Conservation (phyloP, 2,329 filamentous ascomycete genomes). For the Botryotinia convoluta region DNA sequence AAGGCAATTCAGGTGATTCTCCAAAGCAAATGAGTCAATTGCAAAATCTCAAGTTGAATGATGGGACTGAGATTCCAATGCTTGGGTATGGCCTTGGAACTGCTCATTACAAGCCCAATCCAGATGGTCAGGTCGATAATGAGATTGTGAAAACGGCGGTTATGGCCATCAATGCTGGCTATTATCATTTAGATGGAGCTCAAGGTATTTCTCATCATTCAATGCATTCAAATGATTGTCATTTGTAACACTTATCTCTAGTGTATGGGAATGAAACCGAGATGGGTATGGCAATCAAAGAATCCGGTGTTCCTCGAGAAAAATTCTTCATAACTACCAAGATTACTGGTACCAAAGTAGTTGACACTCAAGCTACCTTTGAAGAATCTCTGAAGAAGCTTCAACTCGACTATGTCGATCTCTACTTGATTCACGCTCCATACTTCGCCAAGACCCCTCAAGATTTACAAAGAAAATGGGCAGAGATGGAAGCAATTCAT, state of each 20-base stretch:
- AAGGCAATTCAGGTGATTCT: slow-evolving; percentile 63
- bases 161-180: slow-evolving; percentile 66
- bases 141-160: slow-evolving; percentile 51
- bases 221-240: neutral
- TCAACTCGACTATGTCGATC: slow-evolving; percentile 68
- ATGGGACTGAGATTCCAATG: slow-evolving; percentile 70
- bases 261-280: slow-evolving; percentile 66
- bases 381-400: slow-evolving; percentile 57
- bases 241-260: slow-evolving; percentile 32
- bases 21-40: slow-evolving; percentile 61
- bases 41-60: slow-evolving; percentile 66
- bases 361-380: slow-evolving; percentile 49
- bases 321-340: slow-evolving; percentile 69
- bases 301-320: slow-evolving; percentile 61
- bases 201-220: slow-evolving; percentile 48
- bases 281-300: slow-evolving; percentile 68
- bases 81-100: slow-evolving; percentile 72
- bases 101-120: slow-evolving; percentile 55
- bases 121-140: slow-evolving; percentile 48
- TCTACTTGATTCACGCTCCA: slow-evolving; percentile 64
- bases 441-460: slow-evolving; percentile 49
- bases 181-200: slow-evolving; percentile 71
- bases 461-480: slow-evolving; percentile 59
- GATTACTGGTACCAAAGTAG: slow-evolving; percentile 41
- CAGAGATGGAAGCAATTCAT: slow-evolving; percentile 63